Percentiles rank a stretch among this genome's conserved stretches.
phyloP scores from a whole-genome alignment of 192 early-diverging fungal species.

The Gonapodya prolifera region DNA sequence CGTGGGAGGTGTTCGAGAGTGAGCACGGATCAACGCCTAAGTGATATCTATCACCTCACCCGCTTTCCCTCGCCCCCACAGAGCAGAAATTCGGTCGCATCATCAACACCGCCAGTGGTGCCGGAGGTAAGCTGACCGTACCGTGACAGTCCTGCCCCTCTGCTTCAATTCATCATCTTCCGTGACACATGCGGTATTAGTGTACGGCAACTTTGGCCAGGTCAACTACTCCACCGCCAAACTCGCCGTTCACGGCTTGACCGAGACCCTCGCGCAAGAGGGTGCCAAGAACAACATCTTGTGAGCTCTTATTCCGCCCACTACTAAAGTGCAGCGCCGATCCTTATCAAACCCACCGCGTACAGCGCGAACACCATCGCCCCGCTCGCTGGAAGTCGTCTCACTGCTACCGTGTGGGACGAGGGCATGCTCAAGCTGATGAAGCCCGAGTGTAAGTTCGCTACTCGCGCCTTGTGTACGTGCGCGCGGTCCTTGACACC shows the following conservation, averaged over 20 bases:
- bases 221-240: conserved; percentile 83
- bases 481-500: no score
- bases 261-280: conserved; percentile 82
- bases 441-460: conserved; percentile 67
- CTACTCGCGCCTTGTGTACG: no score
- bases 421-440: conserved; percentile 67
- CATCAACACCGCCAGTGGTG: conserved; percentile 91
- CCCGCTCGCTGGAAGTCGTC: conserved; percentile 89
- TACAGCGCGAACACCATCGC: conserved; percentile 72
- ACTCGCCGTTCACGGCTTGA: conserved; percentile 83
- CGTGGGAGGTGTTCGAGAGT: background rate
- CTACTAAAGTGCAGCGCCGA: background rate
- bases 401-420: conserved; percentile 92
- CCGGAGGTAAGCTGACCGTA: no score
- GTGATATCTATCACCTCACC: background rate
- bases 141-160: no score
- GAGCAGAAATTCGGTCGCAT: conserved; percentile 92
- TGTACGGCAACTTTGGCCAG: conserved; percentile 99
- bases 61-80: conserved; percentile 75
- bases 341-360: background rate
- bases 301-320: conserved; percentile 31
- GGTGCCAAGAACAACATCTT: conserved; percentile 90
- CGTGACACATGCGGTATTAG: no score
- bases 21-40: background rate
- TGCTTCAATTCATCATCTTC: no score